Percentiles rank a stretch among this genome's conserved stretches.
These are phyloP conservation scores for Penicillium parvum DNA, from an alignment of 495 filamentous ascomycete species.

Conservation along the genomic window DNA sequence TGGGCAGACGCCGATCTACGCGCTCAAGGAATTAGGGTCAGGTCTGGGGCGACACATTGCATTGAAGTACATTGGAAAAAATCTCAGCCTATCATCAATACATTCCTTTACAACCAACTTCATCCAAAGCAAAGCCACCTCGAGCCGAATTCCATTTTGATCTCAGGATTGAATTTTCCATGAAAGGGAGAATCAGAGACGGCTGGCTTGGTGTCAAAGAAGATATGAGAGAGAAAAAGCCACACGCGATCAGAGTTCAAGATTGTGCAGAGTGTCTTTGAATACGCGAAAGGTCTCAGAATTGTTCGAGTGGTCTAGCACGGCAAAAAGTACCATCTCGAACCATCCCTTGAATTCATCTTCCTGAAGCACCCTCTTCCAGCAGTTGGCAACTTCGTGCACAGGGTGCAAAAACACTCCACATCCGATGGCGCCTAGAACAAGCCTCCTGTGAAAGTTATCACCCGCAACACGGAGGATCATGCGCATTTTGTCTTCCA, in stretches of 20 bases:
- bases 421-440: slow-evolving; percentile 66
- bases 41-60: too few species aligned
- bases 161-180: too few species aligned
- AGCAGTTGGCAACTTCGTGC: slow-evolving; percentile 57
- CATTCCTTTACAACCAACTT: too few species aligned
- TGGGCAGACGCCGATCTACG: slow-evolving; percentile 36
- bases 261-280: slow-evolving; percentile 35
- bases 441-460: slow-evolving; percentile 49
- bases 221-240: neutral
- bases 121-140: too few species aligned
- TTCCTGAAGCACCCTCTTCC: slow-evolving; percentile 53
- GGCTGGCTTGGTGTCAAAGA: too few species aligned
- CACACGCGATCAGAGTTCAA: neutral
- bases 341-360: slow-evolving; percentile 48
- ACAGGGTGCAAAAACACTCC: slow-evolving; percentile 59
- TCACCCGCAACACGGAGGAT: slow-evolving; percentile 50
- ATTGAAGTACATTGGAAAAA: too few species aligned
- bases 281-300: slow-evolving; percentile 52
- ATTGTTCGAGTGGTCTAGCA: slow-evolving; percentile 24
- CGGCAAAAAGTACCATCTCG: slow-evolving; percentile 31
- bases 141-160: too few species aligned
- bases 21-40: slow-evolving; percentile 26
- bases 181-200: too few species aligned
- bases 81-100: too few species aligned
- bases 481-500: slow-evolving; percentile 55